Conservation (phyloP, 306 rosid species). For the Malus orientalis region DNA sequence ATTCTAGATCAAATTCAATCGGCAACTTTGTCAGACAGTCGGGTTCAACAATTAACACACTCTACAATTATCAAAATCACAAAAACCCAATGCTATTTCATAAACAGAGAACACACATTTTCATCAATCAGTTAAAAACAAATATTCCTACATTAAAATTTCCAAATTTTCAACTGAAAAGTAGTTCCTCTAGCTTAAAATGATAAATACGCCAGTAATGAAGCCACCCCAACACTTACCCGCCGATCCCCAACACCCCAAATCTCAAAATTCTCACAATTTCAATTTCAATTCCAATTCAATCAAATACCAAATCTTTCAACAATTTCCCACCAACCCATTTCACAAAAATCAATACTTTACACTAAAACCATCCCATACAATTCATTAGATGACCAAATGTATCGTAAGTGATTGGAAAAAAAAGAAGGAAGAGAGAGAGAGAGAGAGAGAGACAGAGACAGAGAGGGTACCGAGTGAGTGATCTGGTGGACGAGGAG, state of each 20-base stretch:
- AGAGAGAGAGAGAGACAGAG: no score
- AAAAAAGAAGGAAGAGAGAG: no score
- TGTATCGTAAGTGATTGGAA: neutral
- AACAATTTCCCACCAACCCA: neutral
- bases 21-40: neutral
- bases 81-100: neutral
- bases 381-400: neutral
- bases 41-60: neutral
- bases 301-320: neutral
- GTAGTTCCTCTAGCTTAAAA: neutral
- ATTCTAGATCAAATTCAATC: neutral
- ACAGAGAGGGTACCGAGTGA: constrained; percentile 31
- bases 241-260: neutral
- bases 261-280: neutral
- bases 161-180: neutral
- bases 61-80: neutral
- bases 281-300: constrained; percentile 1
- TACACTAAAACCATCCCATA: neutral
- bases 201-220: neutral
- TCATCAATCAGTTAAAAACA: neutral
- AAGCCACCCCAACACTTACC: neutral
- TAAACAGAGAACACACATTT: neutral
- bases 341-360: neutral
- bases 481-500: constrained; percentile 53
- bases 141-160: neutral